Conservation (phyloP, 2,329 filamentous ascomycete genomes). For the Ceratocystiopsis minuta region DNA sequence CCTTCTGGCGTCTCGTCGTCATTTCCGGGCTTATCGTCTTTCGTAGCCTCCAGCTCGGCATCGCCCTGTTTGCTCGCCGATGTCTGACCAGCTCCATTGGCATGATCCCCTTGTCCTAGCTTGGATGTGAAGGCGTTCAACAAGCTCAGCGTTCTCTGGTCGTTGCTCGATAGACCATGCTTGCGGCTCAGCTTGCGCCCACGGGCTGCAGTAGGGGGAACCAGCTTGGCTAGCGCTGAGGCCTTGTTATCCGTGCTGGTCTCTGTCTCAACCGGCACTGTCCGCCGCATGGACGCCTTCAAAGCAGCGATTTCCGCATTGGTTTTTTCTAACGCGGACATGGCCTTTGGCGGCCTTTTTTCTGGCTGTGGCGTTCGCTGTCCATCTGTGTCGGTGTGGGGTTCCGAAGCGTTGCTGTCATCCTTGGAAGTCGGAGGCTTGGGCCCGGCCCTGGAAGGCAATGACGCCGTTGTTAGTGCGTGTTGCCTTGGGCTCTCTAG, state of each 20-base stretch:
- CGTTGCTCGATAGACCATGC: slow-evolving; percentile 33
- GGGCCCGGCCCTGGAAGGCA: too few relatives aligned
- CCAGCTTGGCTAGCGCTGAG: slow-evolving; percentile 53
- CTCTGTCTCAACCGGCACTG: slow-evolving; percentile 29
- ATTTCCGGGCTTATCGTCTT: too few relatives aligned
- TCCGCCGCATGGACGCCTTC: slow-evolving; percentile 66
- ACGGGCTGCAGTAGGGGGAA: slow-evolving; percentile 51
- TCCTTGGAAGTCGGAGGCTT: too few relatives aligned
- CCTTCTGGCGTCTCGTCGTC: slow-evolving; percentile 9
- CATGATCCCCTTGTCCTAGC: slow-evolving; percentile 35
- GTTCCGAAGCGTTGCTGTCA: too few relatives aligned
- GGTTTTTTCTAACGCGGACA: slow-evolving; percentile 43
- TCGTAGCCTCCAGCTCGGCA: neutral
- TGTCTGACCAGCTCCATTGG: neutral
- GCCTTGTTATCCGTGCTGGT: slow-evolving; percentile 10
- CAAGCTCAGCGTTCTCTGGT: slow-evolving; percentile 48
- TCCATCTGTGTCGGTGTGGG: neutral
- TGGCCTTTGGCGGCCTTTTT: too few relatives aligned
- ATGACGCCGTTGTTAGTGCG: too few relatives aligned
- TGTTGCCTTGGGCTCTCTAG: too few relatives aligned
- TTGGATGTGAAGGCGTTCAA: slow-evolving; percentile 67
- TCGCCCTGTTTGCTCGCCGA: too few relatives aligned
- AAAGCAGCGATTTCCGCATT: slow-evolving; percentile 68
- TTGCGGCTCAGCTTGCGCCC: slow-evolving; percentile 46
- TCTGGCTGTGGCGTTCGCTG: slow-evolving; percentile 16